Evolutionary conservation across 129 eudicot genomes (phyloP).

Genomic region (Oenanthe sinensis): DNA sequence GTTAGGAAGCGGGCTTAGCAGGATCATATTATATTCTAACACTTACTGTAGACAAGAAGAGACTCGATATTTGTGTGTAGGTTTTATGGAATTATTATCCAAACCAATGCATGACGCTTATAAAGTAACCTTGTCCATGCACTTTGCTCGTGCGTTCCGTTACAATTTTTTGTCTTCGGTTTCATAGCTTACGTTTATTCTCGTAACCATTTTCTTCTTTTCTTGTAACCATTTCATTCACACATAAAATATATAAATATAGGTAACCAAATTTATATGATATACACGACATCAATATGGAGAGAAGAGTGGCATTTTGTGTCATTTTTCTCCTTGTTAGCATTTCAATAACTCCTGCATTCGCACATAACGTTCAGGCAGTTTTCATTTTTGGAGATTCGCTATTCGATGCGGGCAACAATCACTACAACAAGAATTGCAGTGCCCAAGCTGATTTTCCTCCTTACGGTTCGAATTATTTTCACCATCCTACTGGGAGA

Average conservation of each 20-base stretch:
- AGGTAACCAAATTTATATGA: neutral
- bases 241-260: neutral
- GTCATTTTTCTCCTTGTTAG: conserved; percentile 12
- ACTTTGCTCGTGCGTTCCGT: conserved; percentile 29
- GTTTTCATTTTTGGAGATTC: conserved; percentile 33
- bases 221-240: neutral
- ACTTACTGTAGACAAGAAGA: neutral
- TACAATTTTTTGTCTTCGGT: conserved; percentile 13
- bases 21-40: too few relatives aligned
- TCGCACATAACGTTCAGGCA: conserved; percentile 18
- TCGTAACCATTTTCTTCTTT: conserved; percentile 4
- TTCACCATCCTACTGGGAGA: conserved; percentile 40
- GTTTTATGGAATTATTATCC: neutral
- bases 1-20: too few relatives aligned
- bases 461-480: conserved; percentile 32
- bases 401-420: conserved; percentile 35
- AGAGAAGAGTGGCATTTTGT: neutral
- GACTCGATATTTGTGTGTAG: too few relatives aligned
- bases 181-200: neutral
- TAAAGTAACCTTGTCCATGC: conserved; percentile 11
- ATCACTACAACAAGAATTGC: conserved; percentile 30
- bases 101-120: conserved; percentile 1
- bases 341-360: neutral
- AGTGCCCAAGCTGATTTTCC: conserved; percentile 39
- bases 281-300: neutral